A percentile compares a stretch with the other conserved stretches of the same genome.
Evolutionary conservation across 2,329 filamentous ascomycete genomes (phyloP).

Genomic region (Cercospora canescens): DNA sequence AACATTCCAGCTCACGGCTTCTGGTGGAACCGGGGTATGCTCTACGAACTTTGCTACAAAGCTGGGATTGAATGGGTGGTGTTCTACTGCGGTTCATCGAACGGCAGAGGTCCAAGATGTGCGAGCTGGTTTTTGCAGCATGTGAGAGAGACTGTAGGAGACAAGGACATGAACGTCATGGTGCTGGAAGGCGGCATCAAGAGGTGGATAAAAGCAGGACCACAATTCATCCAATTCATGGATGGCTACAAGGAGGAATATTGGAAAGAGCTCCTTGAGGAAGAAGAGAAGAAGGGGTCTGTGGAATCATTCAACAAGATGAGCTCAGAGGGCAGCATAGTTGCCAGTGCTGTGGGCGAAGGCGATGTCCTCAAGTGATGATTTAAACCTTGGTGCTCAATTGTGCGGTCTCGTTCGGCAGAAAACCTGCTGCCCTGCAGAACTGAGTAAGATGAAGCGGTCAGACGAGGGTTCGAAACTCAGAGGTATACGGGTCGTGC

Average conservation of each 20-base stretch:
- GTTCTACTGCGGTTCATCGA: conserved; percentile 47
- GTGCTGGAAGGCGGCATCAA: conserved; percentile 47
- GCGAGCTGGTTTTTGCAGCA: conserved; percentile 40
- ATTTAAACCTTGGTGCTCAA: background rate
- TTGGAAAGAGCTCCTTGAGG: conserved; percentile 42
- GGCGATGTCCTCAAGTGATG: conserved; percentile 7
- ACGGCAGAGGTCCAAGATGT: conserved; percentile 35
- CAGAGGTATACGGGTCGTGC: background rate
- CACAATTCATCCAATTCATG: conserved; percentile 40
- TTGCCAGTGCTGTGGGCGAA: conserved; percentile 5
- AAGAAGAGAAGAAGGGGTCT: conserved; percentile 27
- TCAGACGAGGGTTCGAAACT: background rate
- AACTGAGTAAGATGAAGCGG: background rate
- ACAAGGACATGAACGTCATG: conserved; percentile 42
- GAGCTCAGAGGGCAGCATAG: background rate
- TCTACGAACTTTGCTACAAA: conserved; percentile 47
- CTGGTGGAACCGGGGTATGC: conserved; percentile 46
- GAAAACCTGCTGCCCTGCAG: background rate
- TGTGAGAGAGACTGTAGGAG: conserved; percentile 35
- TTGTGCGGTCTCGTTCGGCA: background rate
- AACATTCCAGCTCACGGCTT: conserved; percentile 52
- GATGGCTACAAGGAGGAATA: conserved; percentile 44
- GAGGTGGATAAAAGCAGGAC: conserved; percentile 46
- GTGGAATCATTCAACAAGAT: background rate
- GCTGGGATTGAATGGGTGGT: conserved; percentile 48